phyloP scores from a whole-genome alignment of 805 yeast species.

The Kodamaea jinghongensis region DNA sequence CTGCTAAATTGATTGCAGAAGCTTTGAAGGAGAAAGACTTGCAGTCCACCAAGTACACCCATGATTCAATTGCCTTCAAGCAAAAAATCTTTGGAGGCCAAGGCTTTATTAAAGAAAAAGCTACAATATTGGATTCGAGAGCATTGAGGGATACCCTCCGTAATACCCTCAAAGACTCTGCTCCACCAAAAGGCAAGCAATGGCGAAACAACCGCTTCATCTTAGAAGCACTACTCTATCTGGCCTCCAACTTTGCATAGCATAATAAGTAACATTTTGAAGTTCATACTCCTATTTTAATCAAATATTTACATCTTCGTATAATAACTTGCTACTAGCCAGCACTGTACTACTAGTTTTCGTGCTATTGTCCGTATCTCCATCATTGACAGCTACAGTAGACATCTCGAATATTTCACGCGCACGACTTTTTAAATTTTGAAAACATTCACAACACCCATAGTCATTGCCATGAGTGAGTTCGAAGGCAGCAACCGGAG shows the following conservation, averaged over 20 bases:
- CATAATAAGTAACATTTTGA: no score
- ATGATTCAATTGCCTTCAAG: background rate
- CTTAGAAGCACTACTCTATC: no score
- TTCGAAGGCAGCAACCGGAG: slow-evolving; percentile 5
- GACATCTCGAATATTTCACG: slow-evolving; percentile 8
- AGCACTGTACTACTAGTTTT: no score
- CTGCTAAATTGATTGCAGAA: slow-evolving; percentile 11
- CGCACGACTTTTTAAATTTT: background rate
- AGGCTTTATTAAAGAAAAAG: slow-evolving; percentile 6
- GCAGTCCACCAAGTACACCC: slow-evolving; percentile 4
- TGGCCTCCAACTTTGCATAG: no score
- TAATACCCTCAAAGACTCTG: background rate
- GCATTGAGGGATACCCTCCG: slow-evolving; percentile 10
- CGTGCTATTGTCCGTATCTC: no score
- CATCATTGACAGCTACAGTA: no score
- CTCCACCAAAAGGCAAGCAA: no score
- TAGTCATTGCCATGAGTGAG: slow-evolving; percentile 1
- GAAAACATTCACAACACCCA: slow-evolving; percentile 3
- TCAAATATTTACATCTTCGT: no score
- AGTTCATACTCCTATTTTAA: no score
- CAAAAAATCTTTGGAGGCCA: slow-evolving; percentile 9
- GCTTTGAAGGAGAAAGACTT: slow-evolving; percentile 16
- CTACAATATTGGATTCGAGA: slow-evolving; percentile 12
- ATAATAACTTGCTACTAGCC: no score
- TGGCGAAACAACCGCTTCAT: no score